A percentile compares a stretch with the other conserved stretches of the same genome.
phyloP scores from a whole-genome alignment of 2,329 filamentous ascomycete species.

The Dothistroma pini region DNA sequence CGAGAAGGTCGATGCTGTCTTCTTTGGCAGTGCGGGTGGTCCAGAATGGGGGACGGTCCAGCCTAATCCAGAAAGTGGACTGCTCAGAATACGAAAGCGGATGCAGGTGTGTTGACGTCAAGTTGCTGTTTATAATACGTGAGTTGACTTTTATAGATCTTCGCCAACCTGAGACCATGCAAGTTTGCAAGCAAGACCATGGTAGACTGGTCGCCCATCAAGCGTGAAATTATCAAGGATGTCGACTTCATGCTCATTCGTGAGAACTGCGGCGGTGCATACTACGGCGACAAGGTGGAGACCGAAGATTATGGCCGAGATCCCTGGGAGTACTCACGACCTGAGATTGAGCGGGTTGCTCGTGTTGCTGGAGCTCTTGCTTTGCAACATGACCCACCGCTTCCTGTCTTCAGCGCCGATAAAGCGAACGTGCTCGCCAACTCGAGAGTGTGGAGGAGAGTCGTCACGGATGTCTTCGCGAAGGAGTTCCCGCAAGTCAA shows the following conservation, averaged over 20 bases:
- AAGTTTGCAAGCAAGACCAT: conserved; percentile 43
- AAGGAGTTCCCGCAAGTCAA: conserved; percentile 45
- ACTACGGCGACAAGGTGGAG: conserved; percentile 50
- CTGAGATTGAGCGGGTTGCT: conserved; percentile 48
- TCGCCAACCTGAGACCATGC: conserved; percentile 52
- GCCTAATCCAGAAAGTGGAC: conserved; percentile 46
- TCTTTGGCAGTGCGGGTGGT: conserved; percentile 49
- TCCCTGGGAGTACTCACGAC: conserved; percentile 45
- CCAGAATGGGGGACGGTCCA: conserved; percentile 44
- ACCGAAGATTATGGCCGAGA: conserved; percentile 45
- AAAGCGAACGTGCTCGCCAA: conserved; percentile 54
- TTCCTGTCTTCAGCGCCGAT: conserved; percentile 48
- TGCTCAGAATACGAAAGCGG: conserved; percentile 40
- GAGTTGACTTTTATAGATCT: conserved; percentile 30
- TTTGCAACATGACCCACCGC: conserved; percentile 35
- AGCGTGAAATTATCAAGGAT: conserved; percentile 43
- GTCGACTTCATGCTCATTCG: conserved; percentile 50
- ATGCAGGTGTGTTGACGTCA: conserved; percentile 36
- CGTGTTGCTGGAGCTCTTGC: conserved; percentile 48
- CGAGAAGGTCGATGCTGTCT: conserved; percentile 42
- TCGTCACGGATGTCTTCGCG: conserved; percentile 41
- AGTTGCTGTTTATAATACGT: neutral
- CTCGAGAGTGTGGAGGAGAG: conserved; percentile 48
- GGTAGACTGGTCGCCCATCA: conserved; percentile 43
- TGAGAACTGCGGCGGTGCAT: conserved; percentile 52